Base-by-base conservation (phyloP, 495 filamentous ascomycete species). In the Penicillium simplicissimum region DNA sequence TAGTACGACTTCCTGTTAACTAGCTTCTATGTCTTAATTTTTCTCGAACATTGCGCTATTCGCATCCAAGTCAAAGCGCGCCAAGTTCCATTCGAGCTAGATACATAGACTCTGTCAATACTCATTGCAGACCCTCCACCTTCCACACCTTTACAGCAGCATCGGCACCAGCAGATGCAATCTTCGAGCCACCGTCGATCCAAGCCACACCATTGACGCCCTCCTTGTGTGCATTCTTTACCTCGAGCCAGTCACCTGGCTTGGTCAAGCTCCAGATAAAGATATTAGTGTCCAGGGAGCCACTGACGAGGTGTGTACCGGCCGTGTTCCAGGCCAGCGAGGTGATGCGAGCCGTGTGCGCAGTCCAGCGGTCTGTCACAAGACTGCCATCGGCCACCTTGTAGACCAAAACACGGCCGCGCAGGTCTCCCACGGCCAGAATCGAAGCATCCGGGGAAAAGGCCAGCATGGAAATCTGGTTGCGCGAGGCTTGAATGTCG, bases 61-160 rank as follows among this genome's bases (percentile, higher is more conserved):
- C 17, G 5, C 0, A 23, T 10, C 19, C 42, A 53, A 36, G 31
- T 5, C 21, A 37, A 53, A 37, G 51, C 21, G 10, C n/a, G 51
- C 51, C 45, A 49, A 31, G 7, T 9, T 31, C 28, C 4, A 49
- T 49, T 31, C 45, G 14, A 25, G 45, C 25, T 49, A 49, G 23
- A 49, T 49, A 49, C 23, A 49, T 4, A 31, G 23, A 31, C 11
- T 14, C 25, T 0, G 3, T 8, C 23, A 8, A 28, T 21, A 13
- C 43, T 57, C 54, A 89, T 76, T 82, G 74, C 66, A 89, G 61
- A 0, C 85, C 86, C 64, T 87, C 82, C 3, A 96, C 87, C 61
- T 79, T 82, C 95, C 95, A 98, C 47, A 92, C 81, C 82, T 97
- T 98, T 23, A 98, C 84, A 0, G 90, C 86, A 45, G 91, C 93